Evolutionary conservation across 129 eudicot species (phyloP).

Genomic region (Mikania micrantha): DNA sequence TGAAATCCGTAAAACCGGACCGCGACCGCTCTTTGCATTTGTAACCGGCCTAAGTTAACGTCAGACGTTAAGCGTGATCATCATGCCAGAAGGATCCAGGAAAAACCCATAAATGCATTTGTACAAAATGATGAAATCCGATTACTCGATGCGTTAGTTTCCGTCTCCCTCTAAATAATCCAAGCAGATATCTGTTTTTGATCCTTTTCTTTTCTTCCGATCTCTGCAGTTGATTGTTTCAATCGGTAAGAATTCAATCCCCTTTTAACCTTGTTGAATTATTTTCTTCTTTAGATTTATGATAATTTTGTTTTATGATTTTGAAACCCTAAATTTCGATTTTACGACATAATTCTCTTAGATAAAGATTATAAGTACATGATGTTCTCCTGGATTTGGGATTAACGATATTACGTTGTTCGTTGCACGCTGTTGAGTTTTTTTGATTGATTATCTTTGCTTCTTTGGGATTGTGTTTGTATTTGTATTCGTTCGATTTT

Average conservation of each 20-base stretch:
- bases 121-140: neutral
- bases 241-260: neutral
- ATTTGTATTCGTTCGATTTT: neutral
- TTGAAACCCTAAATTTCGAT: neutral
- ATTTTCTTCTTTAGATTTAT: neutral
- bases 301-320: neutral
- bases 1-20: no score
- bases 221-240: neutral
- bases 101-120: neutral
- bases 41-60: no score
- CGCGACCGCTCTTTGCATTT: no score
- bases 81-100: neutral
- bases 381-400: neutral
- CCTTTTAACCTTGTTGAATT: neutral
- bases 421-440: neutral
- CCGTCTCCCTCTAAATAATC: neutral
- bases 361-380: neutral
- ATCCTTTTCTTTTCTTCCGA: neutral
- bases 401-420: neutral
- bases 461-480: neutral
- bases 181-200: neutral
- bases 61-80: neutral
- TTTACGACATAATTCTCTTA: neutral
- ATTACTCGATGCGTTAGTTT: neutral
- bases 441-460: neutral